A percentile compares a stretch with the other conserved stretches of the same genome.
Conservation (phyloP, 345 rosid species). For the Cochlearia excelsa region DNA sequence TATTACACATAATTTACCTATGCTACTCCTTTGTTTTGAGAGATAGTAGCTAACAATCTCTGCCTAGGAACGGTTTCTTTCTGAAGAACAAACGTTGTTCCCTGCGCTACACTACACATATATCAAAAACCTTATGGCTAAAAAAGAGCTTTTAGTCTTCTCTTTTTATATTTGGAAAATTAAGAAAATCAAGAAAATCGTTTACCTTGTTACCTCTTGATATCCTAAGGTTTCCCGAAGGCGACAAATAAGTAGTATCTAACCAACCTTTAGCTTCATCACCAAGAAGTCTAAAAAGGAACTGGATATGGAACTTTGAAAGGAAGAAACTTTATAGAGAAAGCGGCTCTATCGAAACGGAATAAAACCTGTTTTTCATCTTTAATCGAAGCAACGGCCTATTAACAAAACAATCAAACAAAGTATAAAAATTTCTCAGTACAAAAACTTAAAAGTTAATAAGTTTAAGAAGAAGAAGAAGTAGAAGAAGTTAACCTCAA, state of each 20-base stretch:
- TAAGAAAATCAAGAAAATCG: too few species aligned
- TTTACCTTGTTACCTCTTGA: slow-evolving; percentile 94
- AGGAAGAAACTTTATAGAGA: slow-evolving; percentile 75
- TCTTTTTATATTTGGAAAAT: too few species aligned
- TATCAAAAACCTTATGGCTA: slow-evolving; percentile 26
- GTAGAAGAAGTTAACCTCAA: slow-evolving; percentile 51
- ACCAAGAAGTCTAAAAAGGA: slow-evolving; percentile 92
- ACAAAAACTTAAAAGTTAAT: too few species aligned
- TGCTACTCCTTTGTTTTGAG: slow-evolving; percentile 46
- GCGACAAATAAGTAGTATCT: slow-evolving; percentile 80
- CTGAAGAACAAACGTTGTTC: slow-evolving; percentile 93
- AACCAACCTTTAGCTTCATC: slow-evolving; percentile 97
- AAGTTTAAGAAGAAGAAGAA: too few species aligned
- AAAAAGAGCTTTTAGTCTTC: background rate
- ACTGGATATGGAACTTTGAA: slow-evolving; percentile 94
- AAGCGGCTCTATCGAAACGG: slow-evolving; percentile 75
- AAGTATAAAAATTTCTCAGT: slow-evolving; percentile 5
- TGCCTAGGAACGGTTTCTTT: slow-evolving; percentile 84
- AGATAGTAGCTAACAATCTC: slow-evolving; percentile 63
- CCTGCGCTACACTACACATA: slow-evolving; percentile 85
- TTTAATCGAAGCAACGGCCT: slow-evolving; percentile 81
- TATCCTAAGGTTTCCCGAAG: slow-evolving; percentile 80
- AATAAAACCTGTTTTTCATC: slow-evolving; percentile 68
- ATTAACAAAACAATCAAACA: slow-evolving; percentile 10
- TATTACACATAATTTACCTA: slow-evolving; percentile 53